phyloP scores from a whole-genome alignment of 768 basidiomycete genomes.

The Tephrocybe sp. region DNA sequence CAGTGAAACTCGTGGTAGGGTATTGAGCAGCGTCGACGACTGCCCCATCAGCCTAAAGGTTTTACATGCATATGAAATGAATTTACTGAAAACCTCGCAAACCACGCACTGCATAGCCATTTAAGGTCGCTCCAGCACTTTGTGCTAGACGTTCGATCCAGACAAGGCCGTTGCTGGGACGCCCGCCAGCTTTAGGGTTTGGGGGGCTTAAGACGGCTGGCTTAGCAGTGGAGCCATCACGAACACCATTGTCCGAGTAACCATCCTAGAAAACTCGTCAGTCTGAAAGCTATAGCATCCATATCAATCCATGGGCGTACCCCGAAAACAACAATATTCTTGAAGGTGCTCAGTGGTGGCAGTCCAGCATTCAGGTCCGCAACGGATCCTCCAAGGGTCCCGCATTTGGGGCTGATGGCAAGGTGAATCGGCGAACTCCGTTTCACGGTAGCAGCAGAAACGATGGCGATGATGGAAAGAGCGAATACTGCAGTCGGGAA shows the following conservation, averaged over 20 bases:
- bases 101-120: conserved; percentile 47
- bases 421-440: conserved; percentile 25
- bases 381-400: conserved; percentile 31
- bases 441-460: conserved; percentile 18
- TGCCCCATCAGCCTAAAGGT: conserved; percentile 24
- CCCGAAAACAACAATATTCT: conserved; percentile 52
- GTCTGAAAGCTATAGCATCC: neutral
- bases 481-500: conserved; percentile 13
- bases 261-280: conserved; percentile 25
- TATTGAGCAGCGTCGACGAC: conserved; percentile 26
- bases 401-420: conserved; percentile 46
- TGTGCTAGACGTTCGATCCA: conserved; percentile 50
- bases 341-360: conserved; percentile 29
- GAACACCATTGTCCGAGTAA: conserved; percentile 36
- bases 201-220: conserved; percentile 42
- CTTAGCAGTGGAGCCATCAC: conserved; percentile 39
- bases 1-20: conserved; percentile 11
- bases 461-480: conserved; percentile 19
- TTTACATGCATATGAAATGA: neutral
- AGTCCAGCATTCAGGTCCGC: conserved; percentile 48
- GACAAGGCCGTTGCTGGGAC: conserved; percentile 47
- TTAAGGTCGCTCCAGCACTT: conserved; percentile 35
- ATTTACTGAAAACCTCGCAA: neutral
- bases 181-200: conserved; percentile 44
- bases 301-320: conserved; percentile 24